Percentiles rank a stretch among this genome's conserved stretches.
These are phyloP conservation scores for Boletus sp. DNA, from an alignment of 768 basidiomycete species.

Conservation along the genomic window DNA sequence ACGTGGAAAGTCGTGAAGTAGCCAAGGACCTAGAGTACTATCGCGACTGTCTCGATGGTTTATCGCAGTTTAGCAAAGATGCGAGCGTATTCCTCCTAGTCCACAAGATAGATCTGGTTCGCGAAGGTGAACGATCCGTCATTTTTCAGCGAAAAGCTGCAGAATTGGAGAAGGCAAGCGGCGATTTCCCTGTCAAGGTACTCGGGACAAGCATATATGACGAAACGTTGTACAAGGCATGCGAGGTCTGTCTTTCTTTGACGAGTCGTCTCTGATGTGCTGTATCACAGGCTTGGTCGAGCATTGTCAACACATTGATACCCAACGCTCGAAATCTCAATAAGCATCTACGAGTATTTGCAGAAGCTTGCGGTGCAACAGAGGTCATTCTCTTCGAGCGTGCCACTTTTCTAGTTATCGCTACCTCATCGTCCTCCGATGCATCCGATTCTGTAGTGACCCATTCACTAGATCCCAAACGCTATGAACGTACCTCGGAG, in stretches of 20 bases:
- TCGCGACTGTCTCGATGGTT: constrained; percentile 81
- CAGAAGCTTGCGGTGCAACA: constrained; percentile 81
- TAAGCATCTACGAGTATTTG: constrained; percentile 82
- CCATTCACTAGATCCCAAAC: constrained; percentile 58
- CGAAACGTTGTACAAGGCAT: constrained; percentile 91
- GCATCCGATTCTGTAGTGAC: constrained; percentile 33
- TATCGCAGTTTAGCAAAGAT: constrained; percentile 74
- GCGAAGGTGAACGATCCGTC: constrained; percentile 49
- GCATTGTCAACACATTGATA: constrained; percentile 93
- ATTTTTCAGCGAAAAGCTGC: constrained; percentile 68
- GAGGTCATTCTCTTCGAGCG: constrained; percentile 97
- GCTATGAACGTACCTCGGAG: constrained; percentile 86
- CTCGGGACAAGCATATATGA: constrained; percentile 97
- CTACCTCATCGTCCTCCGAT: constrained; percentile 59
- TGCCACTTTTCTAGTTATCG: constrained; percentile 97
- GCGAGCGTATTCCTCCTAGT: constrained; percentile 87
- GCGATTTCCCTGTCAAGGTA: constrained; percentile 58
- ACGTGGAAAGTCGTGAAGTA: constrained; percentile 85
- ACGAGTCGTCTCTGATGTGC: constrained; percentile 8
- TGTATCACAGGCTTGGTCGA: constrained; percentile 84
- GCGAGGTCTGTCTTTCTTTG: constrained; percentile 2
- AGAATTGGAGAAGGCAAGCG: constrained; percentile 70
- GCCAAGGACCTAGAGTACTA: constrained; percentile 88
- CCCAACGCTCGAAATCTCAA: constrained; percentile 91
- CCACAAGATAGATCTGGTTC: constrained; percentile 97